These are phyloP conservation scores for Thecaphora frezii DNA, from an alignment of 1,284 basidiomycete species.

Conservation along the genomic window DNA sequence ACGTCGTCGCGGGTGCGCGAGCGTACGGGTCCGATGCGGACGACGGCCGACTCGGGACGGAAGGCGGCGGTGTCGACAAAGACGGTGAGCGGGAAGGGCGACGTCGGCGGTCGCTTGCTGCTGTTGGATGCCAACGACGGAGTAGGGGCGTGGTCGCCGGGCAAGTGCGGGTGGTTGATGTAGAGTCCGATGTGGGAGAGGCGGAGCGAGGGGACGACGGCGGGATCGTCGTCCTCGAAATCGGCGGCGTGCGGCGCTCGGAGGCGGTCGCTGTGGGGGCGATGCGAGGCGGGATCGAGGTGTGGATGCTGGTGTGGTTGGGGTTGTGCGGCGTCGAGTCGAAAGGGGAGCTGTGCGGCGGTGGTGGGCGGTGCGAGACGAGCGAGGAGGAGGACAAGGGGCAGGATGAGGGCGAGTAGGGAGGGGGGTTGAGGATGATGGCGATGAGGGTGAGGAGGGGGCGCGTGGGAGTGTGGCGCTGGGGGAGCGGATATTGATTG, in stretches of 20 bases:
- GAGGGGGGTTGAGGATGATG: background rate
- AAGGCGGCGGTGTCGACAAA: slow-evolving; percentile 24
- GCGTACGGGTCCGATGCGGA: slow-evolving; percentile 15
- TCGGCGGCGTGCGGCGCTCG: slow-evolving; percentile 1
- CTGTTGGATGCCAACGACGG: slow-evolving; percentile 16
- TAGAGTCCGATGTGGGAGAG: slow-evolving; percentile 40
- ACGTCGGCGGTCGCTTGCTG: slow-evolving; percentile 15
- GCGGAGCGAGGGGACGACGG: slow-evolving; percentile 22
- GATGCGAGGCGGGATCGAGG: no score
- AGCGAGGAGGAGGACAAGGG: background rate
- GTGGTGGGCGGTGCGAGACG: background rate
- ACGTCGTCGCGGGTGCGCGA: slow-evolving; percentile 26
- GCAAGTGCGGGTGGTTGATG: slow-evolving; percentile 33
- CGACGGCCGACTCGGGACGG: slow-evolving; percentile 7
- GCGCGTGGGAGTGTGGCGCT: background rate
- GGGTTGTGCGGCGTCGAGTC: background rate
- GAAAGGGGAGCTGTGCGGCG: background rate
- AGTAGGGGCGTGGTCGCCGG: slow-evolving; percentile 11
- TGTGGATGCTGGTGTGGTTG: no score
- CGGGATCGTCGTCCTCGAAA: slow-evolving; percentile 27
- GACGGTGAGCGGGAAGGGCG: slow-evolving; percentile 15
- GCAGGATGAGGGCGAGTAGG: background rate
- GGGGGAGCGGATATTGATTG: no score
- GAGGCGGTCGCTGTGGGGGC: no score
- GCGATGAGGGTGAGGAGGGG: no score